phyloP scores from a whole-genome alignment of 1,284 basidiomycete genomes.

The Rhodotorula sp. region DNA sequence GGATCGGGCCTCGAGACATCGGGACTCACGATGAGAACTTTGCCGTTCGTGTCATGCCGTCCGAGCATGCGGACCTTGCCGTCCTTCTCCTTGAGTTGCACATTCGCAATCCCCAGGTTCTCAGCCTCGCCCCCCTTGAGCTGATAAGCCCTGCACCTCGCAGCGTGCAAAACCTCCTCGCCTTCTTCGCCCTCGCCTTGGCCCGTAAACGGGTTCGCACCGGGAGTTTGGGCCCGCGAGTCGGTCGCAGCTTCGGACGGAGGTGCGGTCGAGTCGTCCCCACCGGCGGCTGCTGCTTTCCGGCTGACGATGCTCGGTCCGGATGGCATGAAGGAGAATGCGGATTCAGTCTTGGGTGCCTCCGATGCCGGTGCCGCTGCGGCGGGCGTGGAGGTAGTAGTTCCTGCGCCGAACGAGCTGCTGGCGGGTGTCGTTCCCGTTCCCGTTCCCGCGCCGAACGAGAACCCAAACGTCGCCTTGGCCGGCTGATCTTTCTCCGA shows the following conservation, averaged over 20 bases:
- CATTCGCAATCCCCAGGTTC: constrained; percentile 27
- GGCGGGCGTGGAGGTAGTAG: not conserved
- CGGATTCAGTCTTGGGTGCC: not conserved
- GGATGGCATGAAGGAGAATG: constrained; percentile 1
- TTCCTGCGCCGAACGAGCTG: not conserved
- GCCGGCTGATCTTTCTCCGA: constrained; percentile 7
- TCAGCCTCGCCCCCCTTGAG: constrained; percentile 22
- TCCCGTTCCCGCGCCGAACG: constrained; percentile 4
- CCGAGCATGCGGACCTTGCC: constrained; percentile 39
- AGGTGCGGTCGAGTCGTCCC: not conserved
- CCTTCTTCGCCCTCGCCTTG: constrained; percentile 38
- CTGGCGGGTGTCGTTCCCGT: not conserved
- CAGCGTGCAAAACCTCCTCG: constrained; percentile 19
- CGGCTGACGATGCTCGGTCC: not conserved
- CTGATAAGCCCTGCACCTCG: constrained; percentile 18
- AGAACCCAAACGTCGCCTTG: constrained; percentile 14
- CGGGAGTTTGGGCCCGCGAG: constrained; percentile 22
- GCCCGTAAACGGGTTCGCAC: constrained; percentile 30
- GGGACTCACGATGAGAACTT: constrained; percentile 38
- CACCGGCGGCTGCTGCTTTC: not conserved
- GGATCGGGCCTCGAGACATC: too few species aligned
- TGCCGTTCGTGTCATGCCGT: constrained; percentile 39
- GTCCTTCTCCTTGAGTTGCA: constrained; percentile 36
- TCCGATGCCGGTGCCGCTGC: not conserved
- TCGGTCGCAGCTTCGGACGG: constrained; percentile 4